Evolutionary conservation across 176 grass and related monocot genomes (phyloP), one percentile per base, ranked within the genome.

Genomic region (Phoenix roebelenii): DNA sequence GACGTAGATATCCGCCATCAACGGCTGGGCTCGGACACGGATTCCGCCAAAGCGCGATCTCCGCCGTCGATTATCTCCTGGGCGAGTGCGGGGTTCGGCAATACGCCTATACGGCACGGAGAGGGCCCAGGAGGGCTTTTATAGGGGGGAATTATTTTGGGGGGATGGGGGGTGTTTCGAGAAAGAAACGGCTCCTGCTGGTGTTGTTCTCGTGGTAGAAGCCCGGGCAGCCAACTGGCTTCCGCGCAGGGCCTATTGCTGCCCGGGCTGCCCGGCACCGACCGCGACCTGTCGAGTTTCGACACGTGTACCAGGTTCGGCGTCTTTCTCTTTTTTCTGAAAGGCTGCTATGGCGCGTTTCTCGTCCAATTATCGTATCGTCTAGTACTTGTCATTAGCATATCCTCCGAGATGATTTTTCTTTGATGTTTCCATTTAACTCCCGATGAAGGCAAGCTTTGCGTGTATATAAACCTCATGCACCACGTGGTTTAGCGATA

Each of bases 261-360:
- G 14, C 63, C 51, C 49, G 63, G 16, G 44, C 7, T 59, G 51
- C 57, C 1, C 49, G 30, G 64, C 25, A 25, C 57, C 5, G 51
- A 70, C 16, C 22, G 72, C 72, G 68, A 85, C 60, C 60, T 77
- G 56, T 61, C 66, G 28, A 54, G 51, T 19, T 1, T 6, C 19
- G 75, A 78, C 78, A 77, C 87, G 76, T 86, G 83, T 85, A 28
- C 23, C 1, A 10, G 73, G n/a, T 49, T 7, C 1, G 19, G 19
- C 55, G 48, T 30, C 55, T 1, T 14, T 44, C 10, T 12, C 35
- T 44, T 44, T 44, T 12, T 9, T 44, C 10, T 44, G 35, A 44
- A 44, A 44, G 35, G 7, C 35, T 44, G 35, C 35, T 44, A 9
- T 44, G 9, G 35, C 35, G 35, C 12, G 35, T 44, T 44, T 44